Conservation (phyloP, 2,329 filamentous ascomycete genomes). For the Arthrobotrys pseudoclavata region DNA sequence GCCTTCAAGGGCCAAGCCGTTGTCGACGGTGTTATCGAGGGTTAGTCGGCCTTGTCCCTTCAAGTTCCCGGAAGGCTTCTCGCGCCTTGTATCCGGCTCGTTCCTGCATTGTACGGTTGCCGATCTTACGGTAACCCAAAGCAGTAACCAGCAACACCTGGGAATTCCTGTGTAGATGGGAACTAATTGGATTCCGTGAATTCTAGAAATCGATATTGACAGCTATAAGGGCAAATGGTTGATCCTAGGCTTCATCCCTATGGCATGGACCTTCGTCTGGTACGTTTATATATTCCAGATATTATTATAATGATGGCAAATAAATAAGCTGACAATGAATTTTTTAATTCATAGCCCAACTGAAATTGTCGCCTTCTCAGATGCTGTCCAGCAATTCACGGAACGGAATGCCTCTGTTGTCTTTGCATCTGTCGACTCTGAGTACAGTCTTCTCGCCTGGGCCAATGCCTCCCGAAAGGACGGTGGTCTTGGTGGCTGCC, state of each 20-base stretch:
- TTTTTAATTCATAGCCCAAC: constrained; percentile 67
- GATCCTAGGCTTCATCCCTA: constrained; percentile 76
- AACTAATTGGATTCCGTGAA: constrained; percentile 17
- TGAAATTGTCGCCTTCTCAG: constrained; percentile 75
- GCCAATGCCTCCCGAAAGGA: constrained; percentile 72
- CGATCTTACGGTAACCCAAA: constrained; percentile 36
- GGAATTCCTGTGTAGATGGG: constrained; percentile 8
- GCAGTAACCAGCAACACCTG: constrained; percentile 43
- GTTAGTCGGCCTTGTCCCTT: constrained; percentile 64
- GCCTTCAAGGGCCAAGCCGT: constrained; percentile 70
- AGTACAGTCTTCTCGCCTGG: constrained; percentile 74
- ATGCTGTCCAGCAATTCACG: constrained; percentile 73
- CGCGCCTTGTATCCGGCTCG: constrained; percentile 25
- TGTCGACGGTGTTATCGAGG: constrained; percentile 70
- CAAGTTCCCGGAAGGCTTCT: constrained; percentile 15
- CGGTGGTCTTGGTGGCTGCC: constrained; percentile 74
- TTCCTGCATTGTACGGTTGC: constrained; percentile 57
- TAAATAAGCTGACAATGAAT: constrained; percentile 59
- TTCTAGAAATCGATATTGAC: constrained; percentile 63
- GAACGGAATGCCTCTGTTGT: constrained; percentile 74
- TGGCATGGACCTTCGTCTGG: constrained; percentile 78
- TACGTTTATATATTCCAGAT: constrained; percentile 41
- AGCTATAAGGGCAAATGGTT: constrained; percentile 72
- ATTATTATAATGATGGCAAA: neutral
- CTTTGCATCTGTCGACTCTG: constrained; percentile 74